Base-by-base conservation (phyloP, 2,329 filamentous ascomycete species). In the Colletotrichum paranaense region DNA sequence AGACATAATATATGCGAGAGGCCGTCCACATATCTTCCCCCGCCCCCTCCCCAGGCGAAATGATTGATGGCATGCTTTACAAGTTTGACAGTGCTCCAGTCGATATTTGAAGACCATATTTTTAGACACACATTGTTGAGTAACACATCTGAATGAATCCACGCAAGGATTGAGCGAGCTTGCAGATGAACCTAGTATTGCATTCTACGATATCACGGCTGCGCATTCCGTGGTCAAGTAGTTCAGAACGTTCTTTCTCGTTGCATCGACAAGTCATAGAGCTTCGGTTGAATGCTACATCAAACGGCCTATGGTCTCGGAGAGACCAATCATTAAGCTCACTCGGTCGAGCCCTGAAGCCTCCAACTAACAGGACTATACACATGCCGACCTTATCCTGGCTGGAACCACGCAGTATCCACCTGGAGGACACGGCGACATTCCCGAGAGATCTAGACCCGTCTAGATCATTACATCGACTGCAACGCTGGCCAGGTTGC, bases 21-120 rank as follows among this genome's bases (percentile, higher is more conserved):
- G 42, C 42, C 42, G 19, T 49, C 42, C 42, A 49, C 19, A 22
- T 7, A 22, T n/a, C 1, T 49, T 4, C 42, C 14, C 38, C 16
- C 16, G 11, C 35, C 35, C 35, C 12, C 35, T 16, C 38, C 7
- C 38, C 3, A 1, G 16, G 42, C 0, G 8, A 49, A 49, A 9
- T 9, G 5, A 11, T 8, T 4, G 19, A 49, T 11, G 19, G 1
- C 42, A 22, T 22, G 19, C 42, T 16, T 9, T 9, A 19, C 19
- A 7, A 19, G 5, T 8, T n/a, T 46, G 2, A n/a, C 19, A n/a
- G 2, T 19, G 19, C 19, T 22, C 16, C 42, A 49, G 42, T 19
- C 8, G 42, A 49, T 4, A 2, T n/a, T 19, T 22, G 8, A 5
- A 49, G 2, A 1, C 11, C 0, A 9, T n/a, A 4, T 3, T 0